A percentile compares a stretch with the other conserved stretches of the same genome.
These are phyloP conservation scores for Colletotrichum endophyticum DNA, from an alignment of 2,329 filamentous ascomycete species.

Conservation along the genomic window DNA sequence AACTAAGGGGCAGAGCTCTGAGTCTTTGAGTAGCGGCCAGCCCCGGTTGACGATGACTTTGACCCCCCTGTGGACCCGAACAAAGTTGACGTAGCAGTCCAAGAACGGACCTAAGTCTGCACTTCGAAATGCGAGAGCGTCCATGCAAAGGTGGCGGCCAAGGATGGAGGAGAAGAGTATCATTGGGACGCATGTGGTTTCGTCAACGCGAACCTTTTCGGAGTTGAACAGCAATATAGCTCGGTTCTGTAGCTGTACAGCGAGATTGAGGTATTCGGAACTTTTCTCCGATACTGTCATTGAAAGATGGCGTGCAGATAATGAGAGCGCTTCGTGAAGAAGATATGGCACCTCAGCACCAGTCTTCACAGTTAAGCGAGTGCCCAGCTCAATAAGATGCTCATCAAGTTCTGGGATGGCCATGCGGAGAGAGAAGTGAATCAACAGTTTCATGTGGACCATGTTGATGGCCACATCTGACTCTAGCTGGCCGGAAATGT, in stretches of 20 bases:
- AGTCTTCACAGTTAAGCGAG: conserved; percentile 26
- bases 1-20: neutral
- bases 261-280: conserved; percentile 26
- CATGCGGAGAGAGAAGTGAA: neutral
- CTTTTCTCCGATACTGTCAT: conserved; percentile 26
- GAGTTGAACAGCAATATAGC: conserved; percentile 33
- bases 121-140: conserved; percentile 31
- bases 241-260: conserved; percentile 35
- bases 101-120: conserved; percentile 29
- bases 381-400: conserved; percentile 19
- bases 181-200: conserved; percentile 33
- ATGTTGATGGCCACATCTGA: neutral
- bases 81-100: conserved; percentile 30
- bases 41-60: conserved; percentile 17
- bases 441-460: neutral
- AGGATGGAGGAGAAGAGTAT: conserved; percentile 38
- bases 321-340: conserved; percentile 38
- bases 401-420: conserved; percentile 21
- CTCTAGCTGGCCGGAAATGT: neutral
- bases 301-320: conserved; percentile 39
- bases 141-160: conserved; percentile 37
- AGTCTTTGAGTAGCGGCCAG: neutral
- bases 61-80: conserved; percentile 28
- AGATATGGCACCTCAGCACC: conserved; percentile 35
- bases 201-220: conserved; percentile 22